A percentile compares a stretch with the other conserved stretches of the same genome.
Evolutionary conservation across 192 early-diverging fungal genomes (phyloP).

Genomic region (Coemansia sp.): DNA sequence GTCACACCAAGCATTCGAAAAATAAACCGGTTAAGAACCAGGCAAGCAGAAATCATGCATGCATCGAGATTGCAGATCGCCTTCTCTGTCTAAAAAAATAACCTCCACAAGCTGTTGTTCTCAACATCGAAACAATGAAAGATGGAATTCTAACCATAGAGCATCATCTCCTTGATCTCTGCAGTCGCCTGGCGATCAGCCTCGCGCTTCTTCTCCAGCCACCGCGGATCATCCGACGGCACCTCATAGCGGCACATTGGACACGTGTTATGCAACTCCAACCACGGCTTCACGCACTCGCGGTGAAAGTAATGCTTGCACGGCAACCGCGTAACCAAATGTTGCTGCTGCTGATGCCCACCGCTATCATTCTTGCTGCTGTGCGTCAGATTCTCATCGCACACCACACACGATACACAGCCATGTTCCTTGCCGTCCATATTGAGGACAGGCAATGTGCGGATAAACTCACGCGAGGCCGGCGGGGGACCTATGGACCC

Average conservation of each 20-base stretch:
- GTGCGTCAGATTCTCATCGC: constrained; percentile 15
- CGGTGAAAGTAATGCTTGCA: constrained; percentile 43
- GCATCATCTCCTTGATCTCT: constrained; percentile 44
- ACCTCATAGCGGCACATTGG: constrained; percentile 50
- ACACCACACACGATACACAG: constrained; percentile 25
- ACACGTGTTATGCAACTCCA: constrained; percentile 54
- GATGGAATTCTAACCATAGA: constrained; percentile 21
- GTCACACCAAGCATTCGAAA: no score
- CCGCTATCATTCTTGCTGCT: no score
- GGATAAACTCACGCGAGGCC: constrained; percentile 47
- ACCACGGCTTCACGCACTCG: constrained; percentile 45
- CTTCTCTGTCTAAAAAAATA: no score
- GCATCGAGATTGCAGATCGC: no score
- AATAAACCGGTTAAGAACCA: no score
- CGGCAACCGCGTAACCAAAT: constrained; percentile 27
- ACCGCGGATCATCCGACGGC: constrained; percentile 48
- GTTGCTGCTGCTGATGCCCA: neutral
- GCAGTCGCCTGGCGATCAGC: constrained; percentile 14
- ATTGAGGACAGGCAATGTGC: constrained; percentile 16
- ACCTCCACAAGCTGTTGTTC: no score
- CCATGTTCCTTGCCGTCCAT: neutral
- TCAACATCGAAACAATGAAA: no score
- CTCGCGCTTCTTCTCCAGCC: constrained; percentile 46
- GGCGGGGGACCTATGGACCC: constrained; percentile 40
- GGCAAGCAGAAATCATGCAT: no score